Evolutionary conservation across 2,329 filamentous ascomycete species (phyloP).

Genomic region (Magnaporthiopsis poae): DNA sequence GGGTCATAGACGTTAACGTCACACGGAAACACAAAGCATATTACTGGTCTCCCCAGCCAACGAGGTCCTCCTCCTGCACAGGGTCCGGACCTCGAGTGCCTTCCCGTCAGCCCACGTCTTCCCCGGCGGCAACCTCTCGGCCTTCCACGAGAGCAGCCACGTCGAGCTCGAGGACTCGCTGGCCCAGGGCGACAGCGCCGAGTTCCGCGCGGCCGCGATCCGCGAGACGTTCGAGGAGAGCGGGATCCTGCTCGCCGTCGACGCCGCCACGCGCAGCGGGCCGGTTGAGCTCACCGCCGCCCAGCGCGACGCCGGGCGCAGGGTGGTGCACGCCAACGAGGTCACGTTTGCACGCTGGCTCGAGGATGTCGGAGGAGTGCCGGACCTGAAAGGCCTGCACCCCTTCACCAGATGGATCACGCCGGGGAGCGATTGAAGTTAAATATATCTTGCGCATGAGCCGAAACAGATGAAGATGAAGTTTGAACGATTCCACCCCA

Average conservation of each 20-base stretch:
- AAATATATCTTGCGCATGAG: too few species aligned
- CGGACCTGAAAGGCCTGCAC: conserved; percentile 51
- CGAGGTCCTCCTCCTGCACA: conserved; percentile 77
- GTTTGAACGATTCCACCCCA: too few species aligned
- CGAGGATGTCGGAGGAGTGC: conserved; percentile 40
- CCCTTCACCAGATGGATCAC: conserved; percentile 93
- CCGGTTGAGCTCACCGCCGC: conserved; percentile 52
- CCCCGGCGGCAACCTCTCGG: conserved; percentile 75
- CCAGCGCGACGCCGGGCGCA: conserved; percentile 56
- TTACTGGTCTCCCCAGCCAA: conserved; percentile 78
- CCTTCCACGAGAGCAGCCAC: conserved; percentile 61
- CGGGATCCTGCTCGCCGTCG: conserved; percentile 66
- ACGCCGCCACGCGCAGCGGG: conserved; percentile 25
- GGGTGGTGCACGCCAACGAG: conserved; percentile 56
- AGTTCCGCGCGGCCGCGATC: conserved; percentile 75
- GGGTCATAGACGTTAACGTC: not conserved
- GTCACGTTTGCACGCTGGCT: conserved; percentile 60
- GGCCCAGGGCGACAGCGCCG: conserved; percentile 59
- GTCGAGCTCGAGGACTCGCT: conserved; percentile 34
- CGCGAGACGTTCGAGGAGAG: conserved; percentile 93
- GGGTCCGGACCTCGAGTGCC: conserved; percentile 69
- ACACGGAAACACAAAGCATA: conserved; percentile 44
- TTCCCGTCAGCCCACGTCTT: conserved; percentile 94
- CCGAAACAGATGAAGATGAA: too few species aligned
- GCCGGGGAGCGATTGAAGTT: conserved; percentile 54